Evolutionary conservation across 169 alveolate species (phyloP).

Genomic region (Plasmodium gaboni): DNA sequence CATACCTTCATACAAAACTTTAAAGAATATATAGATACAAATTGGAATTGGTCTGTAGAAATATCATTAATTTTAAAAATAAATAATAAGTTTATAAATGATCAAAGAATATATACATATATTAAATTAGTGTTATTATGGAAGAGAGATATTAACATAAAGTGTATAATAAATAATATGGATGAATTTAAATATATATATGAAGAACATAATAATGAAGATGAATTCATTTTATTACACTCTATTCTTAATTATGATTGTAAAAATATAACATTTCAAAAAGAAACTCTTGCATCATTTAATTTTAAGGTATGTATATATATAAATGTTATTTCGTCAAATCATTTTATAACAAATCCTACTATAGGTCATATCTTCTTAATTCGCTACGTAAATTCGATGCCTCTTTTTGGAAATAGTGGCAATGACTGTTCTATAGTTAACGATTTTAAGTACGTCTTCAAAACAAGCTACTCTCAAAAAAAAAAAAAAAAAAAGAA

Average conservation of each 20-base stretch:
- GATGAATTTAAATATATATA: constrained; percentile 33
- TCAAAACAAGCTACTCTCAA: background rate
- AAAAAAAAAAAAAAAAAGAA: background rate
- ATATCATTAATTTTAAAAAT: constrained; percentile 72
- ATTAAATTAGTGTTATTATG: constrained; percentile 61
- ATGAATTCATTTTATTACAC: constrained; percentile 14
- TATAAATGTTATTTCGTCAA: constrained; percentile 50
- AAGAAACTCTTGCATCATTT: constrained; percentile 29
- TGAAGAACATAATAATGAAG: constrained; percentile 2
- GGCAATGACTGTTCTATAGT: constrained; percentile 64
- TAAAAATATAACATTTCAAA: constrained; percentile 24
- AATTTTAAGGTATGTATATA: constrained; percentile 40
- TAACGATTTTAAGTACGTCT: constrained; percentile 23
- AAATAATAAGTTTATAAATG: constrained; percentile 31
- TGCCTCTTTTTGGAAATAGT: constrained; percentile 61
- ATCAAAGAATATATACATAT: constrained; percentile 52
- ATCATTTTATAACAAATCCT: constrained; percentile 7
- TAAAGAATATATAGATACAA: constrained; percentile 58
- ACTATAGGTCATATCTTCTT: constrained; percentile 40
- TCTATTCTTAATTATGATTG: constrained; percentile 11
- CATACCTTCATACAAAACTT: constrained; percentile 75
- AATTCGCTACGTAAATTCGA: constrained; percentile 75
- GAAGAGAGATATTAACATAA: constrained; percentile 61
- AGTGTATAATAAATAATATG: constrained; percentile 12
- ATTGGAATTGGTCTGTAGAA: constrained; percentile 75